A percentile compares a stretch with the other conserved stretches of the same genome.
Evolutionary conservation across 257 asterid species (phyloP).

Genomic region (Vinca minor): DNA sequence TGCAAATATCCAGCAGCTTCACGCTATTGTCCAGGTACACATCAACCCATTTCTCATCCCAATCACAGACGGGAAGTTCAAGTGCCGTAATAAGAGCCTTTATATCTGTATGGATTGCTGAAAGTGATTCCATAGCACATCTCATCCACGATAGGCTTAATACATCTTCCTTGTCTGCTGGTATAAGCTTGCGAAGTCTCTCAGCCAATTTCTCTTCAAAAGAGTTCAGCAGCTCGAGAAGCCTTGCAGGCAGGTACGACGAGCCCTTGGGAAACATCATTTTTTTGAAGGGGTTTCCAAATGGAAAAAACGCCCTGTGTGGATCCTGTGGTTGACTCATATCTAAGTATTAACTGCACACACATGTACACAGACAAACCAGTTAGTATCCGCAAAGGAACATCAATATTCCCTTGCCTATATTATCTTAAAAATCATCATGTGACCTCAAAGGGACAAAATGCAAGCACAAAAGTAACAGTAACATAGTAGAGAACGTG

Average conservation of each 20-base stretch:
- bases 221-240: constrained; percentile 44
- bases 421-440: neutral
- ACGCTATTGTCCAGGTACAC: constrained; percentile 68
- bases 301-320: constrained; percentile 47
- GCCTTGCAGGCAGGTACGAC: constrained; percentile 50
- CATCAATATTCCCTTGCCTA: neutral
- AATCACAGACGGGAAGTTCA: constrained; percentile 62
- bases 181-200: constrained; percentile 53
- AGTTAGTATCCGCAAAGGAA: neutral
- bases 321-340: constrained; percentile 77
- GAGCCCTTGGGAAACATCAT: constrained; percentile 58
- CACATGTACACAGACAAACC: constrained; percentile 5
- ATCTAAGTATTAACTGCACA: constrained; percentile 31
- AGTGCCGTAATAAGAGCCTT: constrained; percentile 59
- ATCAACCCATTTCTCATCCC: constrained; percentile 90
- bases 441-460: neutral
- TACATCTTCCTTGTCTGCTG: constrained; percentile 47
- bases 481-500: neutral
- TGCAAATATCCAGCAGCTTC: constrained; percentile 70
- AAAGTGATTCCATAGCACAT: constrained; percentile 49
- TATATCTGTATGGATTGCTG: constrained; percentile 58
- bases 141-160: constrained; percentile 69
- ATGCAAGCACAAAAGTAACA: neutral
- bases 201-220: constrained; percentile 61
- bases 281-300: constrained; percentile 80